Conservation (phyloP, 257 asterid genomes). For the Solanum lignicaule region DNA sequence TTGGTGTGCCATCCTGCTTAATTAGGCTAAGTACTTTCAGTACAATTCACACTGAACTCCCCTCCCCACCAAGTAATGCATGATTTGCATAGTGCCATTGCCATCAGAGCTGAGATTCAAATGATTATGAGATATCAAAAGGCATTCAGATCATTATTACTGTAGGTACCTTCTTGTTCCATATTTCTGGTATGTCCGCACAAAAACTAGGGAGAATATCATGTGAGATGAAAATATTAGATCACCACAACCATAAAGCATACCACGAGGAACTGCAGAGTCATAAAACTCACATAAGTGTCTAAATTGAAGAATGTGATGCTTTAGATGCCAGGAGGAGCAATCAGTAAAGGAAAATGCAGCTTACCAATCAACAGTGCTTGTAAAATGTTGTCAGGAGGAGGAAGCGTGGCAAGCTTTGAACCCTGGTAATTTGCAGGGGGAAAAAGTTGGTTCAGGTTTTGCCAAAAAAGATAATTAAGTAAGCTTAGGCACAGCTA, state of each 20-base stretch:
- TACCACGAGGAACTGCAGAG: slow-evolving; percentile 76
- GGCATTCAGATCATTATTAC: not conserved
- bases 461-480: not conserved
- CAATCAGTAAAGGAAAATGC: not conserved
- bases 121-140: not conserved
- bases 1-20: not conserved
- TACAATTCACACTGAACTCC: not conserved
- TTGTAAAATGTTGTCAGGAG: slow-evolving; percentile 53
- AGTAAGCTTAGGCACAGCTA: not conserved
- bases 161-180: slow-evolving; percentile 66
- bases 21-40: not conserved
- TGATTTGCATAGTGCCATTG: not conserved
- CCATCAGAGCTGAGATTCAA: not conserved
- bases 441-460: not conserved
- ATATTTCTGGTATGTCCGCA: slow-evolving; percentile 76
- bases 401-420: slow-evolving; percentile 82
- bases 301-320: not conserved
- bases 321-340: not conserved
- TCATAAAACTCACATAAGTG: slow-evolving; percentile 3
- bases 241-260: slow-evolving; percentile 96
- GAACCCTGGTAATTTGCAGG: slow-evolving; percentile 55
- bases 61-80: not conserved
- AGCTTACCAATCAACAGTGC: slow-evolving; percentile 53
- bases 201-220: slow-evolving; percentile 93
- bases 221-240: slow-evolving; percentile 95